phyloP scores from a whole-genome alignment of 2,329 filamentous ascomycete genomes.

The Sphaerostilbella broomeana region DNA sequence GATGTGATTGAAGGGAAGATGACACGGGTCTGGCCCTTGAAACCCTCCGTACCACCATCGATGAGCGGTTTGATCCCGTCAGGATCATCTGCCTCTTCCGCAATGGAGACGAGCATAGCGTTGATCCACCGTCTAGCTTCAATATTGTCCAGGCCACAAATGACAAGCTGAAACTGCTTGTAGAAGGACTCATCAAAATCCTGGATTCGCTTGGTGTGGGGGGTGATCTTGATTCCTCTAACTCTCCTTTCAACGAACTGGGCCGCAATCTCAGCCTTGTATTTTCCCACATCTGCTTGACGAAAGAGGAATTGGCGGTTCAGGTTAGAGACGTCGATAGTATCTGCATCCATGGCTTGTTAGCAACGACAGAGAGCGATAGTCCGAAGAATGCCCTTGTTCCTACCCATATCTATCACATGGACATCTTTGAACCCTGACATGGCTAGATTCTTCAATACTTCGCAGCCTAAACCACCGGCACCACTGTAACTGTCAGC shows the following conservation, averaged over 20 bases:
- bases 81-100: constrained; percentile 66
- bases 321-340: constrained; percentile 95
- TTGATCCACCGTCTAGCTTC: constrained; percentile 99
- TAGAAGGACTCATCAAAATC: constrained; percentile 96
- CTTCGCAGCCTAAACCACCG: constrained; percentile 90
- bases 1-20: constrained; percentile 88
- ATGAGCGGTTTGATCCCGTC: constrained; percentile 90
- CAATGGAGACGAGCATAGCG: constrained; percentile 82
- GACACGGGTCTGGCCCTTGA: constrained; percentile 94
- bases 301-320: constrained; percentile 98
- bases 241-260: constrained; percentile 86
- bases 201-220: constrained; percentile 91
- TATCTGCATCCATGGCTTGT: constrained; percentile 53
- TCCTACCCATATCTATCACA: constrained; percentile 92
- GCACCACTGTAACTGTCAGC: constrained; percentile 58
- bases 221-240: constrained; percentile 84
- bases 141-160: constrained; percentile 94
- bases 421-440: constrained; percentile 96
- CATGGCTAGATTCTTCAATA: constrained; percentile 89
- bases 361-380: neutral
- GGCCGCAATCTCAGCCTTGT: constrained; percentile 89
- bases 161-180: constrained; percentile 88
- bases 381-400: neutral
- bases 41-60: constrained; percentile 94
- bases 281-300: constrained; percentile 82